phyloP scores from a whole-genome alignment of 345 rosid species.

The Physaria fendleri region DNA sequence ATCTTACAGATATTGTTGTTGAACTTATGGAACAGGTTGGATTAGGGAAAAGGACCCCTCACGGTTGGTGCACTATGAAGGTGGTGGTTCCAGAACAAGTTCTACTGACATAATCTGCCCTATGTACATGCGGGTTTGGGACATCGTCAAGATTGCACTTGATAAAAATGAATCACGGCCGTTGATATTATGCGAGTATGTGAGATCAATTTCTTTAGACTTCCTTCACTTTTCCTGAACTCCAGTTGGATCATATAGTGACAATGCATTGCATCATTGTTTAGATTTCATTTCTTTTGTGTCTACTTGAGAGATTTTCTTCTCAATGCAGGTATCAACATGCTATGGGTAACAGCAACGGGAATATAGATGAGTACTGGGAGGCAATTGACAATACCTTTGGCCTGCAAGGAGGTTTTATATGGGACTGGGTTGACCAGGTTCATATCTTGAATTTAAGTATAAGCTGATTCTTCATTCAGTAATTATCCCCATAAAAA shows the following conservation, averaged over 20 bases:
- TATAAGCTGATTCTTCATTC: not conserved
- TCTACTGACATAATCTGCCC: slow-evolving; percentile 96
- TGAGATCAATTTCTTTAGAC: slow-evolving; percentile 19
- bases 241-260: slow-evolving; percentile 1
- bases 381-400: slow-evolving; percentile 85
- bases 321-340: slow-evolving; percentile 75
- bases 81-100: slow-evolving; percentile 88
- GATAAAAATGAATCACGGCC: slow-evolving; percentile 85
- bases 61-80: slow-evolving; percentile 85
- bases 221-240: slow-evolving; percentile 5
- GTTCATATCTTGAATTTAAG: slow-evolving; percentile 32
- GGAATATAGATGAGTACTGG: slow-evolving; percentile 87
- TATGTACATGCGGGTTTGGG: slow-evolving; percentile 98
- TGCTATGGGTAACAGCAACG: slow-evolving; percentile 96
- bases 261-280: slow-evolving; percentile 10
- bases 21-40: slow-evolving; percentile 58
- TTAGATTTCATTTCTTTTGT: slow-evolving; percentile 7
- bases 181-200: slow-evolving; percentile 98
- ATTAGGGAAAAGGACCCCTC: slow-evolving; percentile 76
- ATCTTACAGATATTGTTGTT: slow-evolving; percentile 14
- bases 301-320: not conserved
- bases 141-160: slow-evolving; percentile 89
- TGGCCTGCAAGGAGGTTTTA: slow-evolving; percentile 99
- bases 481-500: not conserved
- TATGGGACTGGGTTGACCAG: slow-evolving; percentile 99